Conservation (phyloP, 2,329 filamentous ascomycete genomes). For the Alternaria postmessia region DNA sequence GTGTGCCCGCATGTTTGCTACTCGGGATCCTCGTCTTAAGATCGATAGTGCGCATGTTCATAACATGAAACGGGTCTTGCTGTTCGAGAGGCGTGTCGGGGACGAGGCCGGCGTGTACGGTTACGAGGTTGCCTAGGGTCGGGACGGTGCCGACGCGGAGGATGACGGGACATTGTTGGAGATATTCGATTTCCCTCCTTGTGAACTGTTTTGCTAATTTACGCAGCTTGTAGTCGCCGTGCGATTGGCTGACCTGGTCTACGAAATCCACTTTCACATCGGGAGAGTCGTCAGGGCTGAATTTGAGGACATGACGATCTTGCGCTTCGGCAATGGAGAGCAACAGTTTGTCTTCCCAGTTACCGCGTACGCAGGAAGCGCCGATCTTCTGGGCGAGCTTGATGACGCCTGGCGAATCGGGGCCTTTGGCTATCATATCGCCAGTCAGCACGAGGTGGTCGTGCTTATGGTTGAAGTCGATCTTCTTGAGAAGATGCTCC, state of each 20-base stretch:
- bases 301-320: constrained; percentile 27
- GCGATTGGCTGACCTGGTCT: constrained; percentile 42
- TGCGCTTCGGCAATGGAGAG: constrained; percentile 62
- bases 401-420: constrained; percentile 80
- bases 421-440: constrained; percentile 74
- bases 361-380: constrained; percentile 86
- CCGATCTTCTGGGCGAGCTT: constrained; percentile 75
- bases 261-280: constrained; percentile 38
- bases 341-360: constrained; percentile 90
- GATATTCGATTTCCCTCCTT: constrained; percentile 71
- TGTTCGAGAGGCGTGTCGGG: constrained; percentile 74
- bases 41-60: constrained; percentile 89
- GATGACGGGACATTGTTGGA: constrained; percentile 78
- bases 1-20: constrained; percentile 63
- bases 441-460: constrained; percentile 57
- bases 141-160: constrained; percentile 72
- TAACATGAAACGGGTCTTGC: constrained; percentile 81
- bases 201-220: constrained; percentile 66
- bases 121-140: constrained; percentile 69
- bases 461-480: constrained; percentile 66
- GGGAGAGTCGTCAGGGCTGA: constrained; percentile 44
- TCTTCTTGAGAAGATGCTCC: constrained; percentile 68
- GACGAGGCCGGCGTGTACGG: constrained; percentile 87
- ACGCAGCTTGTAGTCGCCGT: constrained; percentile 53
- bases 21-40: constrained; percentile 66